Evolutionary conservation across 1,139 yeast genomes (phyloP), one percentile per base, ranked within the genome.

Genomic region (Yamadazyma blattariae): DNA sequence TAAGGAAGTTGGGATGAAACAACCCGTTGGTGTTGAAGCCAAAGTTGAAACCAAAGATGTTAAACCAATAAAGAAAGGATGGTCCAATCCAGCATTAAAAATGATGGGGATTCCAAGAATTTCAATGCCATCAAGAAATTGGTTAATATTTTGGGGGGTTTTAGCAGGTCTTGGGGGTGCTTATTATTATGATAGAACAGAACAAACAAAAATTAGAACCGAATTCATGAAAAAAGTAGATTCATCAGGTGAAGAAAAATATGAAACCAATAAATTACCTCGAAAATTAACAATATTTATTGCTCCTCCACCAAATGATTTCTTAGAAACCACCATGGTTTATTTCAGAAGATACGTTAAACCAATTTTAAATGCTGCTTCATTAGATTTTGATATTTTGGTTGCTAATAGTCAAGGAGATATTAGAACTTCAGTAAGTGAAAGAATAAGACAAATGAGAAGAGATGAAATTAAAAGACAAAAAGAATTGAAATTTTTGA

Each of bases 291-390:
- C 88, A 1, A 79, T 94, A 1, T 90, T 82, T 53, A 74, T 90
- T 40, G 95, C 96, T 0, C 98, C 98, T 12, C 97, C 97, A 11
- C 98, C 99, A 12, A 86, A 88, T 48, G 97, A 92, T 56, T 88
- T 80, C 51, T 64, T 94, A 34, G 95, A 84, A 31, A 82, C 80
- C 42, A 80, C 95, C 13, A 57, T 85, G 60, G 74, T 73, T 40
- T 74, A 84, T 39, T 89, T 92, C 70, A 75, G 88, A 46, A 78
- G 82, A 41, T 90, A 78, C 54, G 73, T 90, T 48, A 92, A 92
- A 62, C 98, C 98, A 1, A 73, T 90, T 5, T 67, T 94, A 47
- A 87, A 85, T 47, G 74, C 96, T 2, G 85, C 89, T 7, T 96
- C 96, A 2, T 62, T 92, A 17, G 98, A 94, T 59, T 89, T 76